Conservation (phyloP, 371 early-diverging fungal species). For the Mucor ambiguus region DNA sequence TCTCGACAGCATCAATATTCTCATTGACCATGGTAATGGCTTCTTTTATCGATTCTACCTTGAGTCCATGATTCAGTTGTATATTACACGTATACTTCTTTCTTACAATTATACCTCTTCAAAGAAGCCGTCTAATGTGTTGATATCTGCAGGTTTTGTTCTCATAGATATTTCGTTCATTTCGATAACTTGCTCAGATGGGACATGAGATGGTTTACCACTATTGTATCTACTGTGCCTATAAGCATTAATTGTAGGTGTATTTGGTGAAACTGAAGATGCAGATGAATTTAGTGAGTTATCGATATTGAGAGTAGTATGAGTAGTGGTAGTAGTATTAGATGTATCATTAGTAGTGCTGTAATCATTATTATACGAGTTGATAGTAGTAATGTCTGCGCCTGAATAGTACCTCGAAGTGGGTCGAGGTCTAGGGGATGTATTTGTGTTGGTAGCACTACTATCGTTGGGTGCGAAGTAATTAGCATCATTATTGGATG, state of each 20-base stretch:
- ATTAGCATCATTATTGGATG: background rate
- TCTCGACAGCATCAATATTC: slow-evolving; percentile 36
- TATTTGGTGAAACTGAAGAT: background rate
- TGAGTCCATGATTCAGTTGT: background rate
- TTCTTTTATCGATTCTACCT: slow-evolving; percentile 39
- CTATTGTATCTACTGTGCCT: background rate
- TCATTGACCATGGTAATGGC: slow-evolving; percentile 32
- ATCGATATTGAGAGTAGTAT: background rate
- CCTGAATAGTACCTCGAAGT: background rate
- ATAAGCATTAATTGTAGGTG: background rate
- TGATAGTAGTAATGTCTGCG: background rate
- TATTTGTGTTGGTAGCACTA: background rate
- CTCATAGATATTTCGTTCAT: background rate
- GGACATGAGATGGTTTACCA: background rate
- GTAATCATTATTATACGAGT: background rate
- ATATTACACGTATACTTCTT: background rate
- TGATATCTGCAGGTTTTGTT: slow-evolving; percentile 3
- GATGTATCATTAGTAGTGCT: background rate
- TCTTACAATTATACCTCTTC: slow-evolving; percentile 24
- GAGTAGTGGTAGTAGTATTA: background rate
- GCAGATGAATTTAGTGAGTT: background rate
- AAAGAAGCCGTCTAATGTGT: slow-evolving; percentile 41
- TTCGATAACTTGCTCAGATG: background rate
- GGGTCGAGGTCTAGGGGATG: background rate
- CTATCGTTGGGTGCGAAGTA: background rate